Percentiles rank a stretch among this genome's conserved stretches.
Evolutionary conservation across 2,329 filamentous ascomycete genomes (phyloP).

Genomic region (Elsinoe arachidis): DNA sequence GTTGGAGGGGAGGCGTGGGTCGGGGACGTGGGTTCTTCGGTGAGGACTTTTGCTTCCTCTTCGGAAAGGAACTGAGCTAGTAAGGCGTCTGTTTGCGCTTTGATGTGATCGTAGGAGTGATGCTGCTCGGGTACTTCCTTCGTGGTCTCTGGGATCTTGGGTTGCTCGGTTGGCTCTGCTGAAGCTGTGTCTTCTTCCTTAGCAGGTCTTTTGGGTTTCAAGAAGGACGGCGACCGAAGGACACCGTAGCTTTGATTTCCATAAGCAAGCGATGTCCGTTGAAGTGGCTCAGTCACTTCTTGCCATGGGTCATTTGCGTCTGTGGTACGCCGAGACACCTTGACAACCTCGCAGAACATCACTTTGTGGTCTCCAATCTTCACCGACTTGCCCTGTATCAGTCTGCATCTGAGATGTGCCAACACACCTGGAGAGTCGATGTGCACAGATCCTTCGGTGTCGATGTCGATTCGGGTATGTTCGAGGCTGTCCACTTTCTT

Average conservation of each 20-base stretch:
- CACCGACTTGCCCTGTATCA: slow-evolving; percentile 31
- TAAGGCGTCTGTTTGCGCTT: background rate
- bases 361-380: slow-evolving; percentile 40
- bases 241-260: background rate
- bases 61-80: background rate
- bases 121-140: background rate
- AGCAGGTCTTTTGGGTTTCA: background rate
- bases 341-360: slow-evolving; percentile 24
- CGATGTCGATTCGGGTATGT: background rate
- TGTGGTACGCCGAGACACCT: background rate
- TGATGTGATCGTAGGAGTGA: background rate
- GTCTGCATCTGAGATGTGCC: slow-evolving; percentile 28
- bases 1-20: too few species aligned
- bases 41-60: background rate
- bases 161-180: background rate
- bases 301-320: background rate
- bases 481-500: background rate
- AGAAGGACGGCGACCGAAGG: background rate
- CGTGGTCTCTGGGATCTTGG: background rate
- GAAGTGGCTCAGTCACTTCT: background rate
- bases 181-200: background rate
- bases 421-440: slow-evolving; percentile 18
- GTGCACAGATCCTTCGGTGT: background rate
- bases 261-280: background rate
- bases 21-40: background rate